phyloP scores from a whole-genome alignment of 2,329 filamentous ascomycete genomes.

The Epichloe typhina region DNA sequence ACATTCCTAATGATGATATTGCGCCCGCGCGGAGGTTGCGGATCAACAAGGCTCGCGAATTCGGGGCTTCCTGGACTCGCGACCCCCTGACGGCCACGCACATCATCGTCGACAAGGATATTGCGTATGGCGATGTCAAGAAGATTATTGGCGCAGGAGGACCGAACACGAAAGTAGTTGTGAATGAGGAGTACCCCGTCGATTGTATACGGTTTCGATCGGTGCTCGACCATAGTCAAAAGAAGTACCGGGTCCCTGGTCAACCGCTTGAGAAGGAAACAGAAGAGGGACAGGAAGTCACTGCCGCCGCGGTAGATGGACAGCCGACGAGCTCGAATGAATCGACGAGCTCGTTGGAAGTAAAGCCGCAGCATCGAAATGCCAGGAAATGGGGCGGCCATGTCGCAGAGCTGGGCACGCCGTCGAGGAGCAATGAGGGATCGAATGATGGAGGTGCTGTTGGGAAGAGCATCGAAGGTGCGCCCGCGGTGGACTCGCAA shows the following conservation, averaged over 20 bases:
- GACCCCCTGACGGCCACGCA: conserved; percentile 54
- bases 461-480: conserved; percentile 4
- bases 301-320: too few species aligned
- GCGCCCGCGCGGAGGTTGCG: conserved; percentile 52
- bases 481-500: conserved; percentile 13
- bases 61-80: conserved; percentile 60
- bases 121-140: conserved; percentile 52
- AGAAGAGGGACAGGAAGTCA: neutral
- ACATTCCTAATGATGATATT: conserved; percentile 70
- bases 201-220: conserved; percentile 50
- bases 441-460: conserved; percentile 13
- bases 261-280: conserved; percentile 17
- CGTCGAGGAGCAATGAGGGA: conserved; percentile 19
- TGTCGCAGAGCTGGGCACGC: conserved; percentile 24
- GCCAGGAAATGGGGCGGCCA: conserved; percentile 24
- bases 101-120: conserved; percentile 59
- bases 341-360: conserved; percentile 27
- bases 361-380: conserved; percentile 32
- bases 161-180: conserved; percentile 29
- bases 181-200: conserved; percentile 55
- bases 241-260: conserved; percentile 46
- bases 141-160: conserved; percentile 22
- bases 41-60: conserved; percentile 62
- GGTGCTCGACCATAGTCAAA: conserved; percentile 44
- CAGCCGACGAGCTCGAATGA: conserved; percentile 8